Conservation (phyloP, 1,139 yeast species). For the Pichia sp. region DNA sequence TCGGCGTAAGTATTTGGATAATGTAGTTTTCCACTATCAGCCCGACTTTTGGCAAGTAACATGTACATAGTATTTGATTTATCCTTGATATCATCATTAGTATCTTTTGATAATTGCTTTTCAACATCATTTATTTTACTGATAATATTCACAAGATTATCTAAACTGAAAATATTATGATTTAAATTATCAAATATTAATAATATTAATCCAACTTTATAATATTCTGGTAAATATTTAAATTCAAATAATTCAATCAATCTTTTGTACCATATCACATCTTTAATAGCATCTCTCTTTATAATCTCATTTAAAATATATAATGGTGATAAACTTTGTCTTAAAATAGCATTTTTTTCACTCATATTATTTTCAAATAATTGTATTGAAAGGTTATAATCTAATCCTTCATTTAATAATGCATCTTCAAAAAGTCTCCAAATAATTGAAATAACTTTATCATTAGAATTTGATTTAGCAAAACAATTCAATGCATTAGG, state of each 20-base stretch:
- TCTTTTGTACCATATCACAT: conserved; percentile 26
- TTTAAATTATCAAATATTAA: conserved; percentile 20
- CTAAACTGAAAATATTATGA: conserved; percentile 15
- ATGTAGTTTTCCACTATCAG: neutral
- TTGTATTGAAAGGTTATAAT: conserved; percentile 35
- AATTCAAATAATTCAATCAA: conserved; percentile 55
- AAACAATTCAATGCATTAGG: conserved; percentile 65
- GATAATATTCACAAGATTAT: conserved; percentile 23
- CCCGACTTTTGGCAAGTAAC: conserved; percentile 1
- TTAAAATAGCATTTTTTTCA: conserved; percentile 19
- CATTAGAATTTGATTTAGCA: conserved; percentile 56
- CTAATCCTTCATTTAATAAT: conserved; percentile 44
- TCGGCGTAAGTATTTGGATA: neutral
- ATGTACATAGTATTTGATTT: conserved; percentile 18
- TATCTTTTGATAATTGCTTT: conserved; percentile 10
- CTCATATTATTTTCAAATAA: conserved; percentile 5
- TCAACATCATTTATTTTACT: conserved; percentile 24
- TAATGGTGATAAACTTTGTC: conserved; percentile 27
- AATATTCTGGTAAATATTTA: conserved; percentile 58
- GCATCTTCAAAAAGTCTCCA: conserved; percentile 50
- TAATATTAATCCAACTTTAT: conserved; percentile 43
- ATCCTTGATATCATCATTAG: conserved; percentile 7
- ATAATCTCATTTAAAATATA: conserved; percentile 21
- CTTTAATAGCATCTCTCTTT: conserved; percentile 3
- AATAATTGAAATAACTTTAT: conserved; percentile 37